These are phyloP conservation scores for Raddia distichophylla DNA, from an alignment of 176 grass and related monocot species.

Conservation along the genomic window DNA sequence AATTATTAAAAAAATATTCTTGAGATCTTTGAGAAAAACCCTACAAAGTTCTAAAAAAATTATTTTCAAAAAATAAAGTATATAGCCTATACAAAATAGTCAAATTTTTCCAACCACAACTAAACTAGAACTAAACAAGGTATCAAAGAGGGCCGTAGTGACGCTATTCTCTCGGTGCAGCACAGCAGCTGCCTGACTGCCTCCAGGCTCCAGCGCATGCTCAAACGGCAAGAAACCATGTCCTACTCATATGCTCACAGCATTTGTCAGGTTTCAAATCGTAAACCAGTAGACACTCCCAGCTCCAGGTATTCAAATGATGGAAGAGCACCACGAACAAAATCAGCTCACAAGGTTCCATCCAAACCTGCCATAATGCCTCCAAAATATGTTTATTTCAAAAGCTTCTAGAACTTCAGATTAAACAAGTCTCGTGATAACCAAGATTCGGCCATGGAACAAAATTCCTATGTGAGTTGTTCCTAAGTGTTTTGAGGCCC, in stretches of 20 bases:
- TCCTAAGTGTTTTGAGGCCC: no score
- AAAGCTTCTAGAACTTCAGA: neutral
- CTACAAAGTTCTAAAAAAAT: no score
- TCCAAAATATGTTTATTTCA: neutral
- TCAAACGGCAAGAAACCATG: slow-evolving; percentile 3
- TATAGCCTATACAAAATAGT: no score
- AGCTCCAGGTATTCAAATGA: neutral
- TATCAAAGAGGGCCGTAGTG: no score
- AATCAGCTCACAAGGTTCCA: neutral
- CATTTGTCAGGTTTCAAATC: neutral
- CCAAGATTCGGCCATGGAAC: neutral
- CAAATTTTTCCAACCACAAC: no score
- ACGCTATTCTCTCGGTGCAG: neutral
- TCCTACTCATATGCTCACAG: neutral
- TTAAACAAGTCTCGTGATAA: neutral
- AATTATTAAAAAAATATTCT: no score
- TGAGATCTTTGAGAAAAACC: no score
- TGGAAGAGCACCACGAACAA: neutral
- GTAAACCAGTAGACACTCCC: neutral
- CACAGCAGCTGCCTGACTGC: neutral
- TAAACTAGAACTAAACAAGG: no score
- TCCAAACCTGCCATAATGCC: neutral
- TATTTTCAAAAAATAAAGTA: no score
- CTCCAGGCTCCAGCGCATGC: neutral
- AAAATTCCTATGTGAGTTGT: neutral